A percentile compares a stretch with the other conserved stretches of the same genome.
These are phyloP conservation scores for Ciborinia camelliae DNA, from an alignment of 2,329 filamentous ascomycete species.

Conservation along the genomic window DNA sequence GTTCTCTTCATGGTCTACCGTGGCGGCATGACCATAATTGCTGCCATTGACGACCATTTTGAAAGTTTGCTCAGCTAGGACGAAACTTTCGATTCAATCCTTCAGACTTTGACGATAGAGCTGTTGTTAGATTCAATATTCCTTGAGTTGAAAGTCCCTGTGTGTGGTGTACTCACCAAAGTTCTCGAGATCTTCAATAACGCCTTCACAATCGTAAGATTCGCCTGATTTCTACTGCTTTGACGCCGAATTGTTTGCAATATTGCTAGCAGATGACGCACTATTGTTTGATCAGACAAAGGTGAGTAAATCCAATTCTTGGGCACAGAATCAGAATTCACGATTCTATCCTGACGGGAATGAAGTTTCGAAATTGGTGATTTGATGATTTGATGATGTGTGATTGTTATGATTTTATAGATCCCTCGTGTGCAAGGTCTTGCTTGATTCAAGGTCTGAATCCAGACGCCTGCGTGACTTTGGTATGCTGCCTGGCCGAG, in stretches of 20 bases:
- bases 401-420: not conserved
- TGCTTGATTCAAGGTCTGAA: not conserved
- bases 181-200: not conserved
- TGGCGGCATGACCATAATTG: not conserved
- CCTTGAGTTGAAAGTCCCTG: not conserved
- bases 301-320: not conserved
- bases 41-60: conserved; percentile 8
- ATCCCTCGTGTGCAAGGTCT: not conserved
- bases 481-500: not conserved
- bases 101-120: not conserved
- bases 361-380: not conserved
- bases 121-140: not conserved
- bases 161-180: not conserved
- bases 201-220: not conserved
- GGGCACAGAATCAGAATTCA: not conserved
- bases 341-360: not conserved
- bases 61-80: not conserved
- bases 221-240: not conserved
- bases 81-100: not conserved
- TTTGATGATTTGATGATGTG: not conserved
- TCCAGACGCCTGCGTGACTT: not conserved
- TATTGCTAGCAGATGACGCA: not conserved
- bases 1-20: not conserved
- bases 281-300: not conserved
- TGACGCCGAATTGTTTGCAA: not conserved